Percentiles rank a stretch among this genome's conserved stretches.
phyloP scores from a whole-genome alignment of 176 grass and related monocot species.

The Tuctoria greenei region DNA sequence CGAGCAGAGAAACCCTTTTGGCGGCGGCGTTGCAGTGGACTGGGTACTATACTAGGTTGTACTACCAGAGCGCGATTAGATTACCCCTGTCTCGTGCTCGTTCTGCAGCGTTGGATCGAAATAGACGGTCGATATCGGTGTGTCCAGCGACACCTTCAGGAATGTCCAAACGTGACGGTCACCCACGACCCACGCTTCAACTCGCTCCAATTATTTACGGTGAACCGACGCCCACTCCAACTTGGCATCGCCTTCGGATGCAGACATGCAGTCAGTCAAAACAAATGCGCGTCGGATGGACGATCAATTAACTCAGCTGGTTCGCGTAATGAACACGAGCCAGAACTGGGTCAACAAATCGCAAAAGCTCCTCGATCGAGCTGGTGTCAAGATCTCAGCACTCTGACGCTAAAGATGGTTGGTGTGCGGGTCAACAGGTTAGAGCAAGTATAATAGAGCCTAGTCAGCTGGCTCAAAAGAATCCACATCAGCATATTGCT shows the following conservation, averaged over 20 bases:
- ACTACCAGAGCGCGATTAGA: not conserved
- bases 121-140: not conserved
- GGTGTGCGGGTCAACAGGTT: no score
- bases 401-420: no score
- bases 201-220: not conserved
- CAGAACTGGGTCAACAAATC: not conserved
- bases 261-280: not conserved
- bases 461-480: no score
- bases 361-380: not conserved
- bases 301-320: not conserved
- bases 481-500: no score
- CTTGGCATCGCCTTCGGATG: not conserved
- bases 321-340: not conserved
- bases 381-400: no score
- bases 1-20: not conserved
- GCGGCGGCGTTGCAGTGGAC: constrained; percentile 12
- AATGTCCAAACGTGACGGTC: not conserved
- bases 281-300: not conserved
- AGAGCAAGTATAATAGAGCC: no score
- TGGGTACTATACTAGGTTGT: not conserved
- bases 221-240: constrained; percentile 2
- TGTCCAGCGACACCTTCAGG: not conserved
- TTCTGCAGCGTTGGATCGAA: not conserved
- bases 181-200: constrained; percentile 9
- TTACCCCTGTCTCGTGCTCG: not conserved